A percentile compares a stretch with the other conserved stretches of the same genome.
These are phyloP conservation scores for Lumnitzera racemosa DNA, from an alignment of 345 rosid genomes.

Conservation along the genomic window DNA sequence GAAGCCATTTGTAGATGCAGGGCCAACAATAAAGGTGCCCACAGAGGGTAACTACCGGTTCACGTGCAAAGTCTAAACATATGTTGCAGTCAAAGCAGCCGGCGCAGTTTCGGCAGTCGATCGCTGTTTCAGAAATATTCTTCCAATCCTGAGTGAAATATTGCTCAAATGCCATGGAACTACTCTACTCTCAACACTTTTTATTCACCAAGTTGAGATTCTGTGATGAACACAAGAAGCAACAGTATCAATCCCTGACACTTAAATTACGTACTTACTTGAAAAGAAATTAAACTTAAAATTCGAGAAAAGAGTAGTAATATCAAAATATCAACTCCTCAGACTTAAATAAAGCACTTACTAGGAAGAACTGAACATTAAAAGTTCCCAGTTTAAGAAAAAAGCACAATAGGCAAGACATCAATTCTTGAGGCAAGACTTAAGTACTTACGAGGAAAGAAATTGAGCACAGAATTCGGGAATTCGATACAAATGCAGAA, in stretches of 20 bases:
- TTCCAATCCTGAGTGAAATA: constrained; percentile 17
- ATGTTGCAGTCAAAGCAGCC: constrained; percentile 23
- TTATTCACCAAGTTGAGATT: not conserved
- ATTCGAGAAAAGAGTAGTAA: no score
- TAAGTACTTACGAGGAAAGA: no score
- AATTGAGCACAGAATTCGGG: no score
- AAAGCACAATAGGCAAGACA: no score
- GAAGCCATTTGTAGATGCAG: constrained; percentile 23
- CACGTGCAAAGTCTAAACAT: constrained; percentile 16
- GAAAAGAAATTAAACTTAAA: no score
- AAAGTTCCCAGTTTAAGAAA: no score
- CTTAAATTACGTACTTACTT: not conserved
- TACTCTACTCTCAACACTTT: not conserved
- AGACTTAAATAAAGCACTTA: no score
- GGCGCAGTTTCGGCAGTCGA: constrained; percentile 5
- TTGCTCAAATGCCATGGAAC: constrained; percentile 15
- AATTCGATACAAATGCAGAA: no score
- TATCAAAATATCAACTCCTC: no score
- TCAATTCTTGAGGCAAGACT: no score
- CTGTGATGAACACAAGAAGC: not conserved
- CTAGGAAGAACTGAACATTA: no score
- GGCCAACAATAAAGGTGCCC: constrained; percentile 25
- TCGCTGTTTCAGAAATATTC: constrained; percentile 3
- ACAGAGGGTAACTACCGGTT: constrained; percentile 20
- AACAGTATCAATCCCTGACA: not conserved